Conservation (phyloP, 768 basidiomycete species). For the Lyophyllum atratum region DNA sequence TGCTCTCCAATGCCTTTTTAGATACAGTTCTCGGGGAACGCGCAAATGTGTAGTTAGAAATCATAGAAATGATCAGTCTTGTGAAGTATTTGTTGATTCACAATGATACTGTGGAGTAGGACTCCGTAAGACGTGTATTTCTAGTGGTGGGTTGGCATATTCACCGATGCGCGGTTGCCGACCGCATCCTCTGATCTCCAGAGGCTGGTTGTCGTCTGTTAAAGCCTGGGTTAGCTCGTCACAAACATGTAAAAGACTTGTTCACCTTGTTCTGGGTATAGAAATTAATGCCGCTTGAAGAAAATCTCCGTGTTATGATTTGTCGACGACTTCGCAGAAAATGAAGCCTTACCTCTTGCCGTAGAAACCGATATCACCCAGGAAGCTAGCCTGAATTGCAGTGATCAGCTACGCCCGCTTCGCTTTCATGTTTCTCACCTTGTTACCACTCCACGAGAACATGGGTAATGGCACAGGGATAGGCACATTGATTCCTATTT, state of each 20-base stretch:
- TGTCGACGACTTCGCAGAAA: background rate
- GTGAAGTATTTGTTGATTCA: background rate
- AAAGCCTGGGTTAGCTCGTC: conserved; percentile 3
- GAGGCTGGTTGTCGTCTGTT: conserved; percentile 85
- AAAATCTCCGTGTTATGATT: background rate
- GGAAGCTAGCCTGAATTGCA: conserved; percentile 55
- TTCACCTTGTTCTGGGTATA: conserved; percentile 92
- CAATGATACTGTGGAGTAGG: background rate
- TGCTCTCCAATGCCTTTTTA: conserved; percentile 77
- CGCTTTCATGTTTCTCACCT: conserved; percentile 37
- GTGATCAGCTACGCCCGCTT: conserved; percentile 1
- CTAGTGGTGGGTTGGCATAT: conserved; percentile 84
- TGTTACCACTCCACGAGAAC: conserved; percentile 98
- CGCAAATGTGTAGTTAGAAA: background rate
- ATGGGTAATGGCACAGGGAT: conserved; percentile 91
- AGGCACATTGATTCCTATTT: conserved; percentile 91
- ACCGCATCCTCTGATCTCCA: conserved; percentile 90
- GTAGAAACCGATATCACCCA: conserved; percentile 91
- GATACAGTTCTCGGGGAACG: conserved; percentile 54
- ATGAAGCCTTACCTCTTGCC: conserved; percentile 67
- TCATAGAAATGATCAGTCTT: background rate
- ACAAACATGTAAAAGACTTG: background rate
- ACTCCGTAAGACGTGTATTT: conserved; percentile 14
- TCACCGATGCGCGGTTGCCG: conserved; percentile 75
- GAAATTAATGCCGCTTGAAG: conserved; percentile 83